Percentiles rank a stretch among this genome's conserved stretches.
phyloP scores from a whole-genome alignment of 2,329 filamentous ascomycete species.

The Onygenales sp. region DNA sequence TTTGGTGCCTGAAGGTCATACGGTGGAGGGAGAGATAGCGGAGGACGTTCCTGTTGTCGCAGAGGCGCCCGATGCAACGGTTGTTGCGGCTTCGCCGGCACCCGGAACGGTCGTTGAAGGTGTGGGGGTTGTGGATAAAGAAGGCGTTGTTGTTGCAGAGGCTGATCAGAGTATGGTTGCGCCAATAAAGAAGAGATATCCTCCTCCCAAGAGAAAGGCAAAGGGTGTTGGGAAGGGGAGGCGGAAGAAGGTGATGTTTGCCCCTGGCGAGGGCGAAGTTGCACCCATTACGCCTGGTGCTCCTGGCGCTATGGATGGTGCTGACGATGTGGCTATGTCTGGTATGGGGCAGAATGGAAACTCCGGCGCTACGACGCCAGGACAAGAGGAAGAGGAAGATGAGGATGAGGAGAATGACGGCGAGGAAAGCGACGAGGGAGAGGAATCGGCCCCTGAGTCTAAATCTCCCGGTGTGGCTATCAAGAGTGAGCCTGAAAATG shows the following conservation, averaged over 20 bases:
- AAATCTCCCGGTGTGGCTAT: constrained; percentile 31
- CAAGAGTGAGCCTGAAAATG: constrained; percentile 21
- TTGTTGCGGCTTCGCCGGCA: constrained; percentile 36
- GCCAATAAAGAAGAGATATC: constrained; percentile 48
- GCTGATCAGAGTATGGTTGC: constrained; percentile 34
- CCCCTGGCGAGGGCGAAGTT: constrained; percentile 33
- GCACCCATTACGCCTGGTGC: constrained; percentile 31
- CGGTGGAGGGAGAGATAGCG: constrained; percentile 72
- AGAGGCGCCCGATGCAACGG: constrained; percentile 27
- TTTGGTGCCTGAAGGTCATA: constrained; percentile 68
- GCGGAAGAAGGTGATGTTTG: constrained; percentile 61
- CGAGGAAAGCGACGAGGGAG: constrained; percentile 42
- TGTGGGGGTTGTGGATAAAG: constrained; percentile 50
- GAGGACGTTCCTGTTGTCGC: constrained; percentile 40
- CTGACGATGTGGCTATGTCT: constrained; percentile 26
- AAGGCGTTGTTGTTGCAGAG: constrained; percentile 48
- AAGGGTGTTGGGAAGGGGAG: constrained; percentile 70
- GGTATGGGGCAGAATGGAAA: constrained; percentile 11
- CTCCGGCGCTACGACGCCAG: constrained; percentile 15
- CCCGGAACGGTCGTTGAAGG: constrained; percentile 52
- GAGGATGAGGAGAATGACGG: constrained; percentile 40
- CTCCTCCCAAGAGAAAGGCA: constrained; percentile 69
- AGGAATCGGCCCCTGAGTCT: constrained; percentile 38
- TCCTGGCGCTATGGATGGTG: constrained; percentile 18
- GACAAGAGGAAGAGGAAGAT: constrained; percentile 36